Evolutionary conservation across 2,329 filamentous ascomycete genomes (phyloP).

Genomic region (Pleoardoris graminearum): DNA sequence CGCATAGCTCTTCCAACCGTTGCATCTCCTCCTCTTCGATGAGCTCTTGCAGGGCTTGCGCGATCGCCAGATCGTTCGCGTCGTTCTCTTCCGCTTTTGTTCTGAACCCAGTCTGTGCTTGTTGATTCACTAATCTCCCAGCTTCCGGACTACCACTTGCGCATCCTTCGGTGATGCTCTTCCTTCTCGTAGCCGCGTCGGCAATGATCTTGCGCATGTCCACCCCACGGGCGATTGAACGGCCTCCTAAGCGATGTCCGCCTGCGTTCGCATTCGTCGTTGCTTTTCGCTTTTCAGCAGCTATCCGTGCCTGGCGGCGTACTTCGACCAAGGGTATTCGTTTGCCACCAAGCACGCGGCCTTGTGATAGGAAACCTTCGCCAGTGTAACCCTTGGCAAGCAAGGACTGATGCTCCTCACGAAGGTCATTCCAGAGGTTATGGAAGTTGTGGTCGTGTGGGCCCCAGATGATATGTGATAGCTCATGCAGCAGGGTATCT

Average conservation of each 20-base stretch:
- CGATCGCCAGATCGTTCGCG: constrained; percentile 84
- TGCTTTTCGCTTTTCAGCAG: constrained; percentile 70
- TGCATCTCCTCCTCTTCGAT: constrained; percentile 74
- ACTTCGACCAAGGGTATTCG: constrained; percentile 69
- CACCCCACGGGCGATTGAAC: constrained; percentile 57
- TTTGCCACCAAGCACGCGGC: constrained; percentile 68
- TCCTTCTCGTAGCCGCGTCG: constrained; percentile 67
- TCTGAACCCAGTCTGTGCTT: constrained; percentile 70
- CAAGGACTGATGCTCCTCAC: constrained; percentile 80
- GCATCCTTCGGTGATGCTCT: constrained; percentile 72
- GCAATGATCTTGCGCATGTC: constrained; percentile 75
- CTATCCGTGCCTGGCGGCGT: constrained; percentile 70
- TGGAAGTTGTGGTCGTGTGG: constrained; percentile 84
- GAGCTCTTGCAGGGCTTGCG: constrained; percentile 82
- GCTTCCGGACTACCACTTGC: constrained; percentile 71
- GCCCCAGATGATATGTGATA: constrained; percentile 83
- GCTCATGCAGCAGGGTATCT: constrained; percentile 92
- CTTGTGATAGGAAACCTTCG: constrained; percentile 80
- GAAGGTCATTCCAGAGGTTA: constrained; percentile 83
- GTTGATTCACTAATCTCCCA: constrained; percentile 67
- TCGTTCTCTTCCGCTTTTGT: constrained; percentile 87
- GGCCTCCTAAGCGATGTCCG: constrained; percentile 74
- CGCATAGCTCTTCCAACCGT: constrained; percentile 55
- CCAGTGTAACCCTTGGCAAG: constrained; percentile 83
- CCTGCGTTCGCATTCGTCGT: constrained; percentile 67